Evolutionary conservation across 1,284 basidiomycete species (phyloP), one percentile per base, ranked within the genome.

Genomic region (Stygiomarasmius scandens): DNA sequence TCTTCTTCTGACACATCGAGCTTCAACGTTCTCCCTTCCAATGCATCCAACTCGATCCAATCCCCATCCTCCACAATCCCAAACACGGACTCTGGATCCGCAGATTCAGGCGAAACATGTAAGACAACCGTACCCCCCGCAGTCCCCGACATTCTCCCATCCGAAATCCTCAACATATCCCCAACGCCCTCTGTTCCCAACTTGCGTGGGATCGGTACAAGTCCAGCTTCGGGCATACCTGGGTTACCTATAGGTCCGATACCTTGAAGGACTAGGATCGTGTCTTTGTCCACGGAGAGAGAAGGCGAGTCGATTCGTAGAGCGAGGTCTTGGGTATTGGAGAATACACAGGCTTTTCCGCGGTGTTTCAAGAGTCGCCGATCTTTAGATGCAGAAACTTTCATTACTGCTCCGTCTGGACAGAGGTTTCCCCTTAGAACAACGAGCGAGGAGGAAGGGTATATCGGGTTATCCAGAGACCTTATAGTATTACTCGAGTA

Each of bases 141-240:
- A 0, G 61, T 63, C 16, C 61, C 61, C 2, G 59, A 61, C 61
- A 63, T 63, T n/a, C 61, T 52, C 2, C 61, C 61, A 36, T 63
- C 61, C 10, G 56, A 59, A 5, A 63, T 38, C 2, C 61, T 54
- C 14, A 63, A 22, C 54, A 63, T 59, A 53, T 63, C 61, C 46
- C 56, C 29, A 10, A 63, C 61, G 5, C 61, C 61, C 2, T 29
- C 2, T 0, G 51, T 59, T 1, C 54, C 61, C 9, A 63, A 56
- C 34, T 63, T 63, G 4, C 56, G 56, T 6, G 61, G 61, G 19
- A 63, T 61, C 1, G 59, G 59, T 23, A 63, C 57, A 11, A 63
- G 43, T 0, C 61, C 61, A 0, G 61, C 61, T 51, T 63, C 61
- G 1, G 61, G 61, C 61, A 63, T 63, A 2, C 61, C 61, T 11